Evolutionary conservation across 352 stramenopile genomes (phyloP), one percentile per base, ranked within the genome.

Genomic region (Globisporangium viniferum): DNA sequence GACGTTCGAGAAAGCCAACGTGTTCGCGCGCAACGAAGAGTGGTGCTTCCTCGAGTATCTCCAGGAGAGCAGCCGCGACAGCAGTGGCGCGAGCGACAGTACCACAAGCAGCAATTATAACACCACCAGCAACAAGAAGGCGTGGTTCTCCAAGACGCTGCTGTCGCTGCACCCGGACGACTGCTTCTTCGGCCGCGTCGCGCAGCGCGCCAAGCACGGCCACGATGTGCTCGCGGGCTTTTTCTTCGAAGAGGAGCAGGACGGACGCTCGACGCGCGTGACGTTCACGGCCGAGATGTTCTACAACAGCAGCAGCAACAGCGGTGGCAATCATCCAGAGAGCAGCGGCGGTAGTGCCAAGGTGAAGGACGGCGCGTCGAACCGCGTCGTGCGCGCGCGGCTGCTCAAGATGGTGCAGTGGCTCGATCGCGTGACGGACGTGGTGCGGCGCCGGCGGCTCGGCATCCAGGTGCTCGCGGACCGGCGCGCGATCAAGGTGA

Each of bases 381-480:
- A 57, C n/a, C 68, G 68, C 18, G 57, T 66, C 9, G 59, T 74
- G 29, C 64, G 63, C 22, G 46, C 55, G 31, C 71, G 71, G 12
- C 33, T 77, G 58, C 18, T 74, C 3, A 55, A 60, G 55, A 67
- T 74, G 71, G 64, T 64, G 5, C 55, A 71, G 49, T 58, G 60
- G 41, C 63, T 69, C 31, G 59, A 78, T 35, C 73, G 72, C 10
- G 71, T 80, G 51, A 53, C 84, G 27, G 57, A 78, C 6, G 66
- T 88, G 36, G 74, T 80, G n/a, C 71, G 71, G 10, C 75, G 77
- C 18, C 75, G 78, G 31, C 74, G 80, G 15, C 76, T 88, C 62
- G 77, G 80, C 20, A 82, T 86, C 72, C 78, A 88, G 59, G 75
- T 88, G 15, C 69, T 86, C 6, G 72, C 82, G 5, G 73, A 80